Evolutionary conservation across 768 basidiomycete genomes (phyloP), one percentile per base, ranked within the genome.

Genomic region (Russula emetica): DNA sequence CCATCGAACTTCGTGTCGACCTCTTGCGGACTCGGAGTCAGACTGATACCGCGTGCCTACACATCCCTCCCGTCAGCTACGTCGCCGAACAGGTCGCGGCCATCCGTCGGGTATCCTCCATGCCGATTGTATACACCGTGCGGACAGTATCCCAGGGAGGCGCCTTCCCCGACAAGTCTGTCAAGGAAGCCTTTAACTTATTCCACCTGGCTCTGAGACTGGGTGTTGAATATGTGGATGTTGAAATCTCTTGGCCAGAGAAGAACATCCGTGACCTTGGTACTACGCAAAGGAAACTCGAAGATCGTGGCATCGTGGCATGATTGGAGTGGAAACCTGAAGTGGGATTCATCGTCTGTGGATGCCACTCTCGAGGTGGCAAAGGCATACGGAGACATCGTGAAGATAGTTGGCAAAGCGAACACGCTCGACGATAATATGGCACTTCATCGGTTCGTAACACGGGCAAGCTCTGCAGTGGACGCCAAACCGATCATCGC

Each of bases 301-400:
- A 81, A 87, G 68, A 83, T 98, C 70, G 87, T 99, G 62, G 90
- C 93, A 0, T 97, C 94, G 7, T 97, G 88, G 86, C 96, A 98
- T 72, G 94, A 99, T 70, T 94, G 90, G 88, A 86, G 84, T 50
- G 95, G 96, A 3, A 78, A 79, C 14, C 80, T 95, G 78, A 82
- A 83, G 68, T 99, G 96, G 96, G 81, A 85, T 67, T 80, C 87
- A 18, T 74, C 81, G 6, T 73, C 78, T 28, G 84, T 89, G 51
- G 81, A 83, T 69, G 82, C 85, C 62, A 90, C 88, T 71, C 91
- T 90, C 73, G 79, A 81, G 28, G 69, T 82, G 30, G 91, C 90
- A 1, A 75, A 79, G 50, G 75, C 77, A 63, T 78, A 85, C 50
- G 94, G 94, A 3, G 95, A 99, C 74, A 86, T 98, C 42, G 80